Conservation (phyloP, 495 filamentous ascomycete genomes). For the Astrothelium macrocarpum region DNA sequence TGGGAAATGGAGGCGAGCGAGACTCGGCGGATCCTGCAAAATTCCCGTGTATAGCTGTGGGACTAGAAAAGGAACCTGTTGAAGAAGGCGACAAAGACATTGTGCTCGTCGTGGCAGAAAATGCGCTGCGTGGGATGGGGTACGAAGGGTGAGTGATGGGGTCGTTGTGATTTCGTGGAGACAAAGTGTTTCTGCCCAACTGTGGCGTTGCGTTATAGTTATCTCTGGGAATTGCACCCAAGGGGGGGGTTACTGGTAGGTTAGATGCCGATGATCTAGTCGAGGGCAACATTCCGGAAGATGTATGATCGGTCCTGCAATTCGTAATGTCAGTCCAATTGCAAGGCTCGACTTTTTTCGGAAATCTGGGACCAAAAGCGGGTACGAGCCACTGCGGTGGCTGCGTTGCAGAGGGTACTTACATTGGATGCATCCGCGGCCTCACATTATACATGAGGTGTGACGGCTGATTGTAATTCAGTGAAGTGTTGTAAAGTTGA, state of each 20-base stretch:
- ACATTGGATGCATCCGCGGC: constrained; percentile 26
- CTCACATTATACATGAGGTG: constrained; percentile 16
- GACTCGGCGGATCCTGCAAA: constrained; percentile 6
- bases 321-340: constrained; percentile 22
- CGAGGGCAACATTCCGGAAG: constrained; percentile 26
- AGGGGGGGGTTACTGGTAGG: constrained; percentile 23
- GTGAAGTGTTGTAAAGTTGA: constrained; percentile 16
- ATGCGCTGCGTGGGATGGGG: constrained; percentile 27
- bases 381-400: constrained; percentile 6
- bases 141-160: constrained; percentile 14
- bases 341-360: constrained; percentile 17
- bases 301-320: constrained; percentile 24
- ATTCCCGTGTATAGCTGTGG: constrained; percentile 13
- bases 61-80: constrained; percentile 3
- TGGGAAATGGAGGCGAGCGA: constrained; percentile 28
- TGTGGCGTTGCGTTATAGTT: constrained; percentile 25
- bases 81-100: constrained; percentile 19
- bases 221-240: constrained; percentile 22
- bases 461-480: constrained; percentile 21
- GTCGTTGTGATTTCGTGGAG: constrained; percentile 17
- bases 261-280: constrained; percentile 22
- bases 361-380: constrained; percentile 18
- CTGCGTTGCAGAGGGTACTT: constrained; percentile 21
- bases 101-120: constrained; percentile 14
- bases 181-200: constrained; percentile 19